These are phyloP conservation scores for Cercophora scortea DNA, from an alignment of 495 filamentous ascomycete species.

Conservation along the genomic window DNA sequence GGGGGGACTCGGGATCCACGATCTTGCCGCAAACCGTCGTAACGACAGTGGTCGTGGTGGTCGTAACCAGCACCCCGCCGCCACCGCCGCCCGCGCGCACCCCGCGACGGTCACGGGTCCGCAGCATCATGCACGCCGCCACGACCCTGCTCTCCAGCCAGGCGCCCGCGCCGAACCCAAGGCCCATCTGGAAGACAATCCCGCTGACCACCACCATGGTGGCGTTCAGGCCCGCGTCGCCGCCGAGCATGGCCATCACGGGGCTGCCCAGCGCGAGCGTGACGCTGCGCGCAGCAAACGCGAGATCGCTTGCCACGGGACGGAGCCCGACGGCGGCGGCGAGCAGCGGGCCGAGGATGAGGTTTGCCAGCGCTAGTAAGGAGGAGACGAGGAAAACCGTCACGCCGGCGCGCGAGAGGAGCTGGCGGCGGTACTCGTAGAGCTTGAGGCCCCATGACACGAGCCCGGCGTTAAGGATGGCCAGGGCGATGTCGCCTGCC, in stretches of 20 bases:
- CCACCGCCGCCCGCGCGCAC: not conserved
- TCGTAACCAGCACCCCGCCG: not conserved
- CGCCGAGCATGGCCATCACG: conserved; percentile 28
- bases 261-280: conserved; percentile 34
- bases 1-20: no score
- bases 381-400: conserved; percentile 26
- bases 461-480: conserved; percentile 38
- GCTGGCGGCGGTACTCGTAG: conserved; percentile 34
- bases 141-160: conserved; percentile 25
- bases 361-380: conserved; percentile 22
- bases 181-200: conserved; percentile 36
- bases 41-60: not conserved
- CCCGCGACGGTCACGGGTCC: not conserved
- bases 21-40: not conserved
- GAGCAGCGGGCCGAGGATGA: conserved; percentile 28
- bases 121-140: not conserved
- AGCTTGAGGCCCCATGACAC: conserved; percentile 41
- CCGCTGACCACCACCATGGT: conserved; percentile 39
- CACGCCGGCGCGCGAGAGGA: conserved; percentile 31
- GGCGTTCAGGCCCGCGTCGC: conserved; percentile 34
- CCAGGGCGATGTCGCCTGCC: conserved; percentile 34
- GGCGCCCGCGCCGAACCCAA: conserved; percentile 23
- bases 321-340: conserved; percentile 24
- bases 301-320: conserved; percentile 20
- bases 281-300: conserved; percentile 39